Conservation (phyloP, 139 green algal species). For the Chlorella sp. region DNA sequence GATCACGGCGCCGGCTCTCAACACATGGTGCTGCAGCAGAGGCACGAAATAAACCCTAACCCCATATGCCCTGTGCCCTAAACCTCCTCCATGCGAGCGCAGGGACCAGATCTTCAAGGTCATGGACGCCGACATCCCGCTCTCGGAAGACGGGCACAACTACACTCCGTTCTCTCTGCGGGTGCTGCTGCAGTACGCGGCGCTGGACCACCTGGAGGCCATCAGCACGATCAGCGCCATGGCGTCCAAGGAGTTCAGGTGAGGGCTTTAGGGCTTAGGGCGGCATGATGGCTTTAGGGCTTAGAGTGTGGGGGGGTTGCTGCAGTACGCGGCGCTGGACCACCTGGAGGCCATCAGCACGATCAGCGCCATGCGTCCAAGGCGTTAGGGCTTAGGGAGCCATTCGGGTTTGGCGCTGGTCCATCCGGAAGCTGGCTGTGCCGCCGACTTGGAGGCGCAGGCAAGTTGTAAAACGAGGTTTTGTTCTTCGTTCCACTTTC, state of each 20-base stretch:
- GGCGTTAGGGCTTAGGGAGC: conserved; percentile 26
- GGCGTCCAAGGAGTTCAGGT: conserved; percentile 33
- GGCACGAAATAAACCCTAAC: no score
- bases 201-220: conserved; percentile 53
- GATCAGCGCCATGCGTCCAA: conserved; percentile 29
- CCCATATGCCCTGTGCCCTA: no score
- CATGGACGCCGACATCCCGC: conserved; percentile 44
- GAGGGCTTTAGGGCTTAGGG: no score
- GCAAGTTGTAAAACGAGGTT: no score
- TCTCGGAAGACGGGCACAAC: conserved; percentile 25
- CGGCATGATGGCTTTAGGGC: conserved; percentile 41
- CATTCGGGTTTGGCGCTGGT: background rate
- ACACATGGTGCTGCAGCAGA: no score
- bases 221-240: conserved; percentile 41
- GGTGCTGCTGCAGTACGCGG: conserved; percentile 48
- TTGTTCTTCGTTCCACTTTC: no score
- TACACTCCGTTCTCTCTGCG: conserved; percentile 53
- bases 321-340: conserved; percentile 50
- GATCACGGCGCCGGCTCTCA: no score
- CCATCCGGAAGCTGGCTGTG: no score
- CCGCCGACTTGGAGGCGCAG: no score
- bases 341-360: conserved; percentile 50
- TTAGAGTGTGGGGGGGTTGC: conserved; percentile 53
- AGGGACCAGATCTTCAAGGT: conserved; percentile 44
- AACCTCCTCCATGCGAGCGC: no score